phyloP scores from a whole-genome alignment of 371 early-diverging fungal genomes.

The Syncephalastrum sp. region DNA sequence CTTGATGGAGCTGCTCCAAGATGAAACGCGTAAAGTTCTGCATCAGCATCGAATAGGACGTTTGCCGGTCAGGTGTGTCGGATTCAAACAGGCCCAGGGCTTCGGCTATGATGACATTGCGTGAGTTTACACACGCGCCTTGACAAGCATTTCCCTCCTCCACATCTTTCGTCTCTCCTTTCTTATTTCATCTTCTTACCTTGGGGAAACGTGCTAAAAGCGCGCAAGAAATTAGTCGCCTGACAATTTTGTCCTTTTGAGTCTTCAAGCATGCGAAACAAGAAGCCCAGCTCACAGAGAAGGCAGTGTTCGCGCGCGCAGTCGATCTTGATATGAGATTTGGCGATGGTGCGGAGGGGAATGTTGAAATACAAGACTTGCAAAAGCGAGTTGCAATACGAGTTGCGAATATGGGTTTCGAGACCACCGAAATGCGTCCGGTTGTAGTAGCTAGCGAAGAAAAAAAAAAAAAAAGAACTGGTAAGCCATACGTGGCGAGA shows the following conservation, averaged over 20 bases:
- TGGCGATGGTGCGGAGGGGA: constrained; percentile 66
- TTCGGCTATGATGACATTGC: constrained; percentile 42
- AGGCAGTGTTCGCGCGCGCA: constrained; percentile 82
- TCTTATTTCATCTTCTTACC: constrained; percentile 37
- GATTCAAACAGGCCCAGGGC: constrained; percentile 87
- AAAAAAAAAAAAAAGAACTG: background rate
- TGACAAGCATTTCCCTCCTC: too few relatives aligned
- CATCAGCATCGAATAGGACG: constrained; percentile 71
- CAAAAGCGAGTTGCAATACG: constrained; percentile 86
- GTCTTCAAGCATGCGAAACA: constrained; percentile 89
- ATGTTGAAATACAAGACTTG: constrained; percentile 79
- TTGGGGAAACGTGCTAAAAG: constrained; percentile 81
- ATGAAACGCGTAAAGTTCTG: constrained; percentile 89
- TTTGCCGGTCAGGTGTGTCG: constrained; percentile 59
- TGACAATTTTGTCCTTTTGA: constrained; percentile 92
- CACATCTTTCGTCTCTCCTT: background rate
- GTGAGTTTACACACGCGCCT: background rate
- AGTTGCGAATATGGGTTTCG: constrained; percentile 88
- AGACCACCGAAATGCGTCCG: constrained; percentile 82
- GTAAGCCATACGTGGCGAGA: background rate
- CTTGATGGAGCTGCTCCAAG: constrained; percentile 83
- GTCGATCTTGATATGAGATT: constrained; percentile 66
- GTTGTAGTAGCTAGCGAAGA: constrained; percentile 70
- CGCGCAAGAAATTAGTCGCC: constrained; percentile 86
- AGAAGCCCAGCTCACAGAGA: constrained; percentile 88